Evolutionary conservation across 75 land plant species (phyloP), one percentile per base, ranked within the genome.

Genomic region (Isoetes taiwanensis): DNA sequence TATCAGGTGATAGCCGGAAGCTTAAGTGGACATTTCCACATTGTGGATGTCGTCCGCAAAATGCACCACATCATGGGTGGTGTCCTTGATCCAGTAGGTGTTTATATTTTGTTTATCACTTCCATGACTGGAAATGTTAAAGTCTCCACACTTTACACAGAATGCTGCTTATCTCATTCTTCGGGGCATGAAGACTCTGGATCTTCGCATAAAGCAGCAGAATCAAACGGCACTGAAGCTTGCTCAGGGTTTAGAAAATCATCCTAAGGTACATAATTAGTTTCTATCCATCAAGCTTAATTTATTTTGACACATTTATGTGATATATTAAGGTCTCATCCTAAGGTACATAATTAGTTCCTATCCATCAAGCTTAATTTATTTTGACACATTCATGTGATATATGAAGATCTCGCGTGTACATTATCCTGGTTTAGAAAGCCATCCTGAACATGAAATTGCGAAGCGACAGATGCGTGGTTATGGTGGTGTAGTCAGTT

Each of bases 401-500:
- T 23, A 12, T 63, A 33, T 24, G 17, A 72, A 85, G 89, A 70
- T 85, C 52, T 26, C 56, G 26, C 76, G 74, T 57, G 95, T 91
- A 31, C 80, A 91, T 72, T 91, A 91, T 72, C 98, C 98, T 32
- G 98, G 95, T 48, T 74, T 91, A 54, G 79, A 77, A 62, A 84
- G 98, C 69, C 98, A 91, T 73, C 95, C 95, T 58, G 98, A 91
- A 57, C 82, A 86, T 64, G 48, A 84, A 61, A 74, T 91, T 77
- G 95, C 98, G 63, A 81, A 78, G 48, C 50, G 52, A 40, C 98
- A 91, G 64, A 91, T 91, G 98, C 68, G 72, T 72, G 98, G 98
- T 43, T 91, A 79, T 75, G 98, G 95, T 62, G 98, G 98, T 58
- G 95, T 91, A n/a, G 80, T 91, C 43, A 91, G 95, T 78, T 91